Base-by-base conservation (phyloP, 257 asterid genomes). In the Rauvolfia tetraphylla region DNA sequence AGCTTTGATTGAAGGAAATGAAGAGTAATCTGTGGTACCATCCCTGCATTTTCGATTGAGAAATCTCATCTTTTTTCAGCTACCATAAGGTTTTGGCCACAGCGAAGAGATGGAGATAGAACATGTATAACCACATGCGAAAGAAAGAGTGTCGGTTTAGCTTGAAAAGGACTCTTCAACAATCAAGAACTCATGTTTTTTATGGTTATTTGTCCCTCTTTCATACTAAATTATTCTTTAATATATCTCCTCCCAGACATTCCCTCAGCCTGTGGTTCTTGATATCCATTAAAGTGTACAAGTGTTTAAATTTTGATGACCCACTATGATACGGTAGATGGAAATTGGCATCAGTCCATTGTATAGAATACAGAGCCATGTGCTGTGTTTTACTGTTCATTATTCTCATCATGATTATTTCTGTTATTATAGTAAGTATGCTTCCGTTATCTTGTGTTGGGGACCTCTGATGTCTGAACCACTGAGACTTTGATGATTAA, bases 101-200 rank as follows among this genome's bases (percentile, higher is more conserved):
- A 73, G 59, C 66, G 51, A 74, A 65, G 48, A 66, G 83, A 82
- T 73, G 74, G 82, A 65, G 76, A 75, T 72, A 54, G 72, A 72
- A 62, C 71, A 39, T 51, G 17, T 20, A 58, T 44, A 71, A 65
- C 61, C 80, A 82, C 81, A 79, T 82, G 85, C 25, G 61, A 57
- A 49, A 49, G 58, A 20, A 68, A 48, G 73, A 71, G 9, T 49
- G 62, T 70, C 13, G 27, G 6, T 39, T n/a, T 42, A 49, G 27
- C 79, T 67, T 72, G 86, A 83, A 46, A 79, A 44, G 54, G 76
- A 82, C 79, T 75, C 78, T 51, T 75, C 41, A 81, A 22, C 82
- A 29, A 38, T 75, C 41, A 51, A 51, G 48, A 54, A 69, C 69
- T 75, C 78, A 41, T 76, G 62, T 79, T 41, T 25, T 57, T 49